A percentile compares a stretch with the other conserved stretches of the same genome.
Evolutionary conservation across 441 rosid genomes (phyloP).

Genomic region (Erodium trifolium): DNA sequence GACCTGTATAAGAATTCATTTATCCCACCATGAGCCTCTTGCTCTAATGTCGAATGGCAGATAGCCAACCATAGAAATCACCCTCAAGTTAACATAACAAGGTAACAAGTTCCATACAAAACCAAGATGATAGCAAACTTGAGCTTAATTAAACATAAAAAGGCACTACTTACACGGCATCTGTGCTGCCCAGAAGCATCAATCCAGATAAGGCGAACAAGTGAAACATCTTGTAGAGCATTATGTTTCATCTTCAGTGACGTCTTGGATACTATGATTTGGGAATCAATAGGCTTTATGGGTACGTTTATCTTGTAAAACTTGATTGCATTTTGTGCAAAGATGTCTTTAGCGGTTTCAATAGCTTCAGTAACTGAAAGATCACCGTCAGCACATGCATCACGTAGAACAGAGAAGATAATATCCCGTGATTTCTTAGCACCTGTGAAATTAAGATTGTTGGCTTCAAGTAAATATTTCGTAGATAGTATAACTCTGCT

Average conservation of each 20-base stretch:
- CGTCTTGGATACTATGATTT: slow-evolving; percentile 22
- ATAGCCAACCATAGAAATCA: too few relatives aligned
- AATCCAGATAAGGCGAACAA: slow-evolving; percentile 76
- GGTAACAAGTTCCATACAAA: neutral
- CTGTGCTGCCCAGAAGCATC: slow-evolving; percentile 93
- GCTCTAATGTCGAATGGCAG: too few relatives aligned
- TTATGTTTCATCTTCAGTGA: slow-evolving; percentile 24
- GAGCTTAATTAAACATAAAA: slow-evolving; percentile 10
- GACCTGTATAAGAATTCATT: too few relatives aligned
- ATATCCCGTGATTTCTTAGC: slow-evolving; percentile 72
- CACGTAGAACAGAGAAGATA: slow-evolving; percentile 58
- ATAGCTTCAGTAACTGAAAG: slow-evolving; percentile 71
- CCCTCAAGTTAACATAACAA: too few relatives aligned
- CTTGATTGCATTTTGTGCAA: slow-evolving; percentile 44
- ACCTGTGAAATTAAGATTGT: slow-evolving; percentile 35
- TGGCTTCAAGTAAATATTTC: slow-evolving; percentile 11
- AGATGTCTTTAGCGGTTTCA: slow-evolving; percentile 72
- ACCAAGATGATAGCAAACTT: neutral
- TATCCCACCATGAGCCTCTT: too few relatives aligned
- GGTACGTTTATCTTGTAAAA: slow-evolving; percentile 52
- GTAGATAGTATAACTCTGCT: slow-evolving; percentile 7
- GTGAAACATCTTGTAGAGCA: slow-evolving; percentile 28
- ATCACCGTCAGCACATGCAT: slow-evolving; percentile 64
- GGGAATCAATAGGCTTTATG: slow-evolving; percentile 21
- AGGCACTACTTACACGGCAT: slow-evolving; percentile 61